A percentile compares a stretch with the other conserved stretches of the same genome.
phyloP scores from a whole-genome alignment of 441 rosid genomes.

The Euphorbia schlechtendalii region DNA sequence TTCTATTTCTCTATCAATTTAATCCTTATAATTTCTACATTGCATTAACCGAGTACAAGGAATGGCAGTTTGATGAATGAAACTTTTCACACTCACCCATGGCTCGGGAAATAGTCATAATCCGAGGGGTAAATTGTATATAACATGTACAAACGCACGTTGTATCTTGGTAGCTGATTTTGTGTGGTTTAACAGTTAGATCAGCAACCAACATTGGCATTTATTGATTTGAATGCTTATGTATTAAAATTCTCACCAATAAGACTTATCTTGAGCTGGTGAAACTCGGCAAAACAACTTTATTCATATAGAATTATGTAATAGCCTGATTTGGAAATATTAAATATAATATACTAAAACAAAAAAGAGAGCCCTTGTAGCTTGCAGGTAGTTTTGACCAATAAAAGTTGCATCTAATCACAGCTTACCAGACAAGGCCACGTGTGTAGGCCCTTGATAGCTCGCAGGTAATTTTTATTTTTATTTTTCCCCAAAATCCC shows the following conservation, averaged over 20 bases:
- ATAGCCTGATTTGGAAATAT: conserved; percentile 13
- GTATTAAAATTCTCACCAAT: not conserved
- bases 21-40: no score
- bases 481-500: conserved; percentile 31
- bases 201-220: conserved; percentile 12
- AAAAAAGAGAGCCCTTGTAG: conserved; percentile 19
- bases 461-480: conserved; percentile 19
- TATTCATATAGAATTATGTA: conserved; percentile 14
- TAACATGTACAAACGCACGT: no score
- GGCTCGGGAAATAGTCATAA: no score
- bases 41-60: no score
- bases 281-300: conserved; percentile 13
- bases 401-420: conserved; percentile 39
- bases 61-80: no score
- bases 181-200: not conserved
- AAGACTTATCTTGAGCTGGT: conserved; percentile 8
- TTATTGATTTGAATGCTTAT: conserved; percentile 16
- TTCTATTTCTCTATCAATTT: no score
- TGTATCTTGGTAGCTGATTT: not conserved
- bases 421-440: conserved; percentile 73
- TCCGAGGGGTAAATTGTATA: no score
- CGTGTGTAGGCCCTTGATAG: conserved; percentile 73
- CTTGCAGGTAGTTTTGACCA: conserved; percentile 46
- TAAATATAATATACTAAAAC: conserved; percentile 4
- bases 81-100: no score